Percentiles rank a stretch among this genome's conserved stretches.
Conservation (phyloP, 305 asterid genomes). For the Ajuga reptans region DNA sequence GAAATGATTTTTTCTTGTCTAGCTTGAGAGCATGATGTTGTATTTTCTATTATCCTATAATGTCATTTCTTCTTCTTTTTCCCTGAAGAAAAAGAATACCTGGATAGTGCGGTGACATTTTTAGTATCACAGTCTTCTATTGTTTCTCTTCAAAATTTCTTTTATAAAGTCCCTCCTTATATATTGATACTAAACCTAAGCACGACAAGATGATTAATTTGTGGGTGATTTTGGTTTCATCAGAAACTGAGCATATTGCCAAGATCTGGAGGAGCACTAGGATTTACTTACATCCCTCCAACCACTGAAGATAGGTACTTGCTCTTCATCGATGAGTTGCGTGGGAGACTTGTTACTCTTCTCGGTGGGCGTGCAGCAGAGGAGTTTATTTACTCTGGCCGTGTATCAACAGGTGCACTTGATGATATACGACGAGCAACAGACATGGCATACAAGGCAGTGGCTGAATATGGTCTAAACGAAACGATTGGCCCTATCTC, state of each 20-base stretch:
- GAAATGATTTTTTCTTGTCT: background rate
- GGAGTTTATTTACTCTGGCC: constrained; percentile 83
- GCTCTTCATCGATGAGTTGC: constrained; percentile 90
- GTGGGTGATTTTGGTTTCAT: constrained; percentile 19
- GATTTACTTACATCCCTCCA: constrained; percentile 93
- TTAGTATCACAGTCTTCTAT: background rate
- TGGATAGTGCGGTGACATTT: background rate
- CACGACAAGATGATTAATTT: constrained; percentile 11
- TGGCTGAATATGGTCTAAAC: constrained; percentile 94
- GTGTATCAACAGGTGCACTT: constrained; percentile 97
- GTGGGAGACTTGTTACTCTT: constrained; percentile 95
- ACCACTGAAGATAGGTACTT: constrained; percentile 86
- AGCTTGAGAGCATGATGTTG: background rate
- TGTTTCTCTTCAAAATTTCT: background rate
- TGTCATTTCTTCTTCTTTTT: background rate
- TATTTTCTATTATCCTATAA: background rate
- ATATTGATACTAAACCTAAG: constrained; percentile 10
- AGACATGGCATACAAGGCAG: constrained; percentile 98
- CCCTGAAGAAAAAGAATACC: background rate
- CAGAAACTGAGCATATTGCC: constrained; percentile 99
- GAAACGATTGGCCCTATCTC: constrained; percentile 86
- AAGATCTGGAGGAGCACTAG: constrained; percentile 95
- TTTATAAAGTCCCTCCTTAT: background rate
- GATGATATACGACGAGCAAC: constrained; percentile 97
- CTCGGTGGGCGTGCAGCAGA: constrained; percentile 99